Evolutionary conservation across 768 basidiomycete species (phyloP), one percentile per base, ranked within the genome.

Genomic region (Suillus subalutaceus): DNA sequence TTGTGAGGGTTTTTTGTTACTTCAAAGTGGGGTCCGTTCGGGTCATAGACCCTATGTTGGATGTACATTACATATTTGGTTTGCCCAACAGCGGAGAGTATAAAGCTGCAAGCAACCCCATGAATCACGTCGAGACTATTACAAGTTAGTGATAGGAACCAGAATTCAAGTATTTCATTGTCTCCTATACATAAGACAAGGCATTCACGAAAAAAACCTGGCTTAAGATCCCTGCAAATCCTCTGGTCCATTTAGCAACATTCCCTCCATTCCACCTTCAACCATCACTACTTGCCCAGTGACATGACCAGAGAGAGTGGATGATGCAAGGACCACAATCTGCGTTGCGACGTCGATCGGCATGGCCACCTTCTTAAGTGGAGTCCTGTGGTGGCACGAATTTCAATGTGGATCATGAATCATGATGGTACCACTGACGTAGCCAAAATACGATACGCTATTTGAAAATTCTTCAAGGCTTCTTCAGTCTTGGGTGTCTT

Each of bases 201-300:
- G 35, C 35, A 35, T 0, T 3, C 43, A 44, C 20, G 20, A 13
- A 18, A 46, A 26, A 46, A 40, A 13, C 12, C 38, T 40, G 37
- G 35, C n/a, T 15, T n/a, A n/a, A 55, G n/a, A 63, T 48, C 38
- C 32, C n/a, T 20, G 66, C 60, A 76, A 3, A 66, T 84, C 83
- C 26, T 81, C 78, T 18, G 74, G 77, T 48, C 66, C 73, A 68
- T 86, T 85, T 66, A 85, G 72, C 43, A 86, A 60, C 6, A 81
- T 75, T 18, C 91, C 91, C 82, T 92, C 91, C 90, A 92, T 91
- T 4, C 91, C 91, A 2, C 90, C 91, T 56, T 86, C 84, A 12
- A 92, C 81, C 86, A 91, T 89, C 41, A 91, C 71, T 6, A 88
- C 84, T 69, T 91, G 85, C 0, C 91, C 91, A 1, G 87, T 85